Evolutionary conservation across 768 basidiomycete species (phyloP), one percentile per base, ranked within the genome.

Genomic region (Tulasnella sp.): DNA sequence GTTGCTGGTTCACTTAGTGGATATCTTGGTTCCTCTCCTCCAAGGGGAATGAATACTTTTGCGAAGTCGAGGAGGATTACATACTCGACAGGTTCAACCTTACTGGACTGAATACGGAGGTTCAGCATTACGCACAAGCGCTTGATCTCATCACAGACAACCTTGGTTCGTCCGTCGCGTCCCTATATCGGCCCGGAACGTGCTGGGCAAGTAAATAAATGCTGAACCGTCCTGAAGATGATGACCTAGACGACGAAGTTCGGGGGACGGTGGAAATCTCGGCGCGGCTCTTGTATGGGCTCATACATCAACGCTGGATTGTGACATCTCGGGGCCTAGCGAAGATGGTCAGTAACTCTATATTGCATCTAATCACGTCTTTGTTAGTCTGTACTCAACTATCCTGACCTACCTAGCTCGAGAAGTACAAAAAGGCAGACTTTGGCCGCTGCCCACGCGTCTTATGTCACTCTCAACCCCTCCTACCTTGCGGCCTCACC

Each of bases 1-100:
- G 65, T 63, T 62, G 34, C 54, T 46, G 34, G 45, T 38, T 22
- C 5, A 42, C 41, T 12, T 65, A 93, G 90, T 97, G 92, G 92
- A 93, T 94, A 65, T 91, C 92, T 2, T 97, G 92, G 92, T 96
- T 97, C 68, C 76, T 97, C 4, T 89, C 90, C 21, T 92, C 91
- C 19, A 96, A 96, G 70, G 93, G 96, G 60, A 98, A 99, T 70
- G 96, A 99, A 74, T 99, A 99, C 75, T 98, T 97, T 68, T 96
- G 94, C 71, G 93, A 98, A 75, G 92, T 98, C 62, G 96, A 97
- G 69, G 96, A 98, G 68, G 94, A 98, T 72, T 98, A 97, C 70
- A 97, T 99, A 67, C 78, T 96, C 58, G 94, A 98, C 73, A 82
- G 93, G 53, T 97, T 99, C 80, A 98, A 99, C 72, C 76, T 99